Base-by-base conservation (phyloP, 2,329 filamentous ascomycete species). In the Alternaria viburni region DNA sequence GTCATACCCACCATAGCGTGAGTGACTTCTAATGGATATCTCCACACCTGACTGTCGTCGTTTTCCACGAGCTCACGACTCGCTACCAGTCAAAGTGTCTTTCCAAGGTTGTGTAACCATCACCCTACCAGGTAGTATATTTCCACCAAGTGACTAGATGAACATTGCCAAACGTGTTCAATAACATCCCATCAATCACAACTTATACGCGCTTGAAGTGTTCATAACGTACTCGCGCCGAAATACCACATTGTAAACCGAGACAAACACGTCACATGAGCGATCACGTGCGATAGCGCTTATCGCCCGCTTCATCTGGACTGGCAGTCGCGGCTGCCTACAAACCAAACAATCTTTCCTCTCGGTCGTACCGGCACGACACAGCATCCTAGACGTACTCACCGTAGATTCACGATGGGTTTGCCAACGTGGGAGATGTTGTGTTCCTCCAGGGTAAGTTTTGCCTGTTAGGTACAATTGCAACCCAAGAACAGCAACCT, bases 271-370 rank as follows among this genome's bases (percentile, higher is more conserved):
- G 36, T 41, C 36, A 41, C 36, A 41, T 41, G 15, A 41, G 1
- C 36, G 36, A 25, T 55, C 52, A 55, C 52, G 52, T 55, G 52
- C 52, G 32, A 55, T 55, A 55, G 9, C 36, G 52, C 52, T 55
- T 55, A 55, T 55, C 52, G 12, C 21, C 36, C 13, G 1, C 45
- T 15, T 15, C 32, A 17, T 1, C 15, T 41, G 36, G 0, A 0
- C 36, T 41, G 36, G 9, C 36, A 41, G 36, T 17, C 36, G 3
- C 9, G 36, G 5, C 36, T 41, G 9, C 36, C 9, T 0, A 41
- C 21, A 23, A 21, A 23, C 21, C 21, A 23, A 23, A 23, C 3
- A 23, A 4, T 4, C 5, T 23, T 23, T 23, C 21, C 21, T 11
- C 3, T 41, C 5, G 0, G 5, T 41, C 9, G 15, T 6, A 41